Evolutionary conservation across 2,329 filamentous ascomycete genomes (phyloP).

Genomic region (Diplodia sapinea): DNA sequence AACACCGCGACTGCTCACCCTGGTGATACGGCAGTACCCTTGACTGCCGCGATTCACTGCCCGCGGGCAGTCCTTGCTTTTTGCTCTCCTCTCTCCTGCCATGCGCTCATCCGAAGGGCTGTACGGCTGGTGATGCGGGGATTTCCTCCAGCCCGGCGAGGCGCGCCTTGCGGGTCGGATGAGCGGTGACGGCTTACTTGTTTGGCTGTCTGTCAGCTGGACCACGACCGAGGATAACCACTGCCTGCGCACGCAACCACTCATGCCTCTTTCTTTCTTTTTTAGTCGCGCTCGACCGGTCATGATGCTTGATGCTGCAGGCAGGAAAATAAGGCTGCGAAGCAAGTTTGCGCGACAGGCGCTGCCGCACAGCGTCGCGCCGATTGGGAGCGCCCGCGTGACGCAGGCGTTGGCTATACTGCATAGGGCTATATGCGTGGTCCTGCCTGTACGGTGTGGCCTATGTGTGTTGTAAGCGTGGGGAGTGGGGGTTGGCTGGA

Average conservation of each 20-base stretch:
- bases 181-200: conserved; percentile 17
- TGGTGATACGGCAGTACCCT: conserved; percentile 7
- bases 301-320: conserved; percentile 6
- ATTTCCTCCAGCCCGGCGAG: conserved; percentile 11
- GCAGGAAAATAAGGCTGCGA: background rate
- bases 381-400: conserved; percentile 15
- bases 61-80: background rate
- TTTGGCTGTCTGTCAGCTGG: conserved; percentile 6
- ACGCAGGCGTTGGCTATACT: conserved; percentile 2
- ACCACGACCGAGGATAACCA: background rate
- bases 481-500: conserved; percentile 13
- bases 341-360: conserved; percentile 23
- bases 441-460: background rate
- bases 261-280: conserved; percentile 8
- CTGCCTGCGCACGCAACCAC: background rate
- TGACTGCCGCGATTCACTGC: conserved; percentile 1
- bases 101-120: conserved; percentile 12
- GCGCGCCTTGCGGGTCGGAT: conserved; percentile 17
- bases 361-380: background rate
- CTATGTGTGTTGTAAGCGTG: conserved; percentile 9
- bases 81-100: background rate
- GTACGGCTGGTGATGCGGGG: background rate
- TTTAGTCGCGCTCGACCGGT: conserved; percentile 6
- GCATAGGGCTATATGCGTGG: conserved; percentile 16
- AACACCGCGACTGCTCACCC: conserved; percentile 11